Evolutionary conservation across 208 protist genomes (phyloP), one percentile per base, ranked within the genome.

Genomic region (Leishmania braziliensis): DNA sequence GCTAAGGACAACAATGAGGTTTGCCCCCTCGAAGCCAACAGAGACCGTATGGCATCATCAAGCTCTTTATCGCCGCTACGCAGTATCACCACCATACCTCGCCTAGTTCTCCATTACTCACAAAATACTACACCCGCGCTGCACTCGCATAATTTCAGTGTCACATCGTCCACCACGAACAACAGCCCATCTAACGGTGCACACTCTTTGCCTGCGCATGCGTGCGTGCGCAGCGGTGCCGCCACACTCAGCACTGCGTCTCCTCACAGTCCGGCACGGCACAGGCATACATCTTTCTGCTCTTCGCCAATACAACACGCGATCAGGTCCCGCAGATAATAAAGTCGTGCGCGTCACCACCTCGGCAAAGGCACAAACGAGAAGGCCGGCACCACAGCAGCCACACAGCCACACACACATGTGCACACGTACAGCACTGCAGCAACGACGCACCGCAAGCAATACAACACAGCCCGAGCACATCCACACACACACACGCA

Each of bases 261-360:
- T 46, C 43, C 43, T 46, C 43, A 46, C 43, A 46, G 43, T 46
- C 43, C 43, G 43, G 78, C 54, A 73, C 75, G 70, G 62, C 73
- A 74, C 63, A 82, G 66, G 75, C 76, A 80, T 77, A 85, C 73
- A 83, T 88, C 80, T 80, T 85, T 77, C 80, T 82, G 63, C 66
- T 75, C 77, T 68, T 82, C 84, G 71, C 73, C 77, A 79, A 33
- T n/a, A 68, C 10, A 68, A 5, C 39, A 81, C 36, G 69, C 65
- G 54, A 75, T 86, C 78, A 84, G 85, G 86, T 88, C 85, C 85
- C 85, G 86, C 85, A 88, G 85, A 82, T 83, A 88, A 88, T 80
- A 85, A 68, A 80, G 86, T 81, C 82, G 81, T 78, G 75, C 68
- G 63, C 77, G 76, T 80, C 84, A 88, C 84, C 84, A 85, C 43